Conservation (phyloP, 2,329 filamentous ascomycete genomes). For the Monilinia laxa region DNA sequence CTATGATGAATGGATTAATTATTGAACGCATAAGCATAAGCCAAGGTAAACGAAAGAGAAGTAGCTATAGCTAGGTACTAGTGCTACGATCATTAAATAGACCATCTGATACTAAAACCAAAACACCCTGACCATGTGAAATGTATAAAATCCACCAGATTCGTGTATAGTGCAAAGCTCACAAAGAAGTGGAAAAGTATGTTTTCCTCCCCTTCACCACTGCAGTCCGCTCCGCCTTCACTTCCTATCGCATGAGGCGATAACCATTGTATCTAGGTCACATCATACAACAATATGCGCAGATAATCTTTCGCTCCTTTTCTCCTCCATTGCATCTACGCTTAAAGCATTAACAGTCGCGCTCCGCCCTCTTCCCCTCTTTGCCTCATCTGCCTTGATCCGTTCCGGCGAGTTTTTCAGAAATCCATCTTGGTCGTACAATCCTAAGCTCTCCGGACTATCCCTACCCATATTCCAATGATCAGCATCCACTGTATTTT, state of each 20-base stretch:
- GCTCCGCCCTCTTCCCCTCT: not conserved
- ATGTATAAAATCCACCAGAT: not conserved
- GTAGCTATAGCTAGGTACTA: too few relatives aligned
- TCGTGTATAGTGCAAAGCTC: not conserved
- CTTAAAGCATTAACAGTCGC: not conserved
- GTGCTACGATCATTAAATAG: not conserved
- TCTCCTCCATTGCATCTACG: not conserved
- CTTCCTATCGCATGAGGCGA: not conserved
- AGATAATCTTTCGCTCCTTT: not conserved
- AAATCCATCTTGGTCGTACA: slow-evolving; percentile 36
- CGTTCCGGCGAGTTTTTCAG: slow-evolving; percentile 30
- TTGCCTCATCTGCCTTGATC: not conserved
- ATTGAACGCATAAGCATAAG: not conserved
- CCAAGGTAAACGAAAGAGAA: not conserved
- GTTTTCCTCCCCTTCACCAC: not conserved
- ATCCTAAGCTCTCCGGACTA: slow-evolving; percentile 26
- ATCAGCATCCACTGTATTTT: not conserved
- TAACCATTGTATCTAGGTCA: not conserved
- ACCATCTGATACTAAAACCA: not conserved
- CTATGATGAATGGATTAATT: not conserved
- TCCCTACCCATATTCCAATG: not conserved
- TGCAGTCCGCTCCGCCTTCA: rapidly evolving
- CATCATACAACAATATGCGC: not conserved
- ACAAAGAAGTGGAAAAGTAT: not conserved
- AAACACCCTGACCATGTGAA: not conserved